Percentiles rank a stretch among this genome's conserved stretches.
phyloP scores from a whole-genome alignment of 1,139 yeast genomes.

The Saccharomyces pastorianus region DNA sequence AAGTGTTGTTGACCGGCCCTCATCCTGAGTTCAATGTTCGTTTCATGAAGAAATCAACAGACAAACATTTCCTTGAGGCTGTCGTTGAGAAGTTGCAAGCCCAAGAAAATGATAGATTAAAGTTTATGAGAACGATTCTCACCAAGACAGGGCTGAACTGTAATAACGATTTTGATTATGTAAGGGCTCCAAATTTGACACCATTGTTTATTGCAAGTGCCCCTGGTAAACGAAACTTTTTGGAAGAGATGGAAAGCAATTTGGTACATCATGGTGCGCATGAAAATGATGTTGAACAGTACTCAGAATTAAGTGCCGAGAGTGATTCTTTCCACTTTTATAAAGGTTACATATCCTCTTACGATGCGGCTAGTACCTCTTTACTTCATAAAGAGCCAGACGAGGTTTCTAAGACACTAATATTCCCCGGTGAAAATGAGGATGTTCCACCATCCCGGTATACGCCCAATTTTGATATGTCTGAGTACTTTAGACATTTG shows the following conservation, averaged over 20 bases:
- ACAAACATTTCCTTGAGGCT: slow-evolving; percentile 31
- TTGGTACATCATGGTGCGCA: slow-evolving; percentile 9
- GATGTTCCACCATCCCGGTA: slow-evolving; percentile 39
- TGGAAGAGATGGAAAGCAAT: slow-evolving; percentile 11
- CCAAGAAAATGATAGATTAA: slow-evolving; percentile 42
- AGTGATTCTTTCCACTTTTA: slow-evolving; percentile 32
- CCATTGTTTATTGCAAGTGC: slow-evolving; percentile 37
- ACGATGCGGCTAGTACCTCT: slow-evolving; percentile 31
- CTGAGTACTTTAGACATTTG: slow-evolving; percentile 45
- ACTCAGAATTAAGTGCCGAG: slow-evolving; percentile 15
- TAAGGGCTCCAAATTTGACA: slow-evolving; percentile 58
- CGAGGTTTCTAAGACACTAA: slow-evolving; percentile 46
- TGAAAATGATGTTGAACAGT: slow-evolving; percentile 7
- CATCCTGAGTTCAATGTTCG: slow-evolving; percentile 81
- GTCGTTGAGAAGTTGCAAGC: slow-evolving; percentile 38
- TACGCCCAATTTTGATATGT: slow-evolving; percentile 69
- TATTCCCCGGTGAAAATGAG: slow-evolving; percentile 30
- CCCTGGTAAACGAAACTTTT: slow-evolving; percentile 37
- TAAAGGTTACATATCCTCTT: slow-evolving; percentile 16
- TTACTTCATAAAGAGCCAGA: slow-evolving; percentile 43
- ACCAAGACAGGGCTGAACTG: slow-evolving; percentile 51
- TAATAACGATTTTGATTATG: slow-evolving; percentile 46
- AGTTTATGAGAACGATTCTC: slow-evolving; percentile 51
- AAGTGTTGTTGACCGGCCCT: slow-evolving; percentile 70
- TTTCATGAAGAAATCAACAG: slow-evolving; percentile 35